A percentile compares a stretch with the other conserved stretches of the same genome.
Conservation (phyloP, 2,329 filamentous ascomycete genomes). For the Pestalotiopsis sp. region DNA sequence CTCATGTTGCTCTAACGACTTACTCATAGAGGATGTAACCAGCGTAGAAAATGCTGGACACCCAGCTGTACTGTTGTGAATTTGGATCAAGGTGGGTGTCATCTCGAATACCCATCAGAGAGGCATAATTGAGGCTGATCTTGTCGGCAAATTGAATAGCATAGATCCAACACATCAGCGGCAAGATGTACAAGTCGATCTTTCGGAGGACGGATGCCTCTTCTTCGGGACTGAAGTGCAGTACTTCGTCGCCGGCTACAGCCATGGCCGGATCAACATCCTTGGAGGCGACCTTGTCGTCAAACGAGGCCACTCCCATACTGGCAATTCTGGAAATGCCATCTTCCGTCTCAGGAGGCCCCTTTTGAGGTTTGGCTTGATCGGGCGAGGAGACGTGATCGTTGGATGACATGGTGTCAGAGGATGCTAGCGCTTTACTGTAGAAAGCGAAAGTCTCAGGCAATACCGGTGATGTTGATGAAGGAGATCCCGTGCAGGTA, state of each 20-base stretch:
- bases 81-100: constrained; percentile 3
- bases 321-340: background rate
- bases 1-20: background rate
- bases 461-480: no score
- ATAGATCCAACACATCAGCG: constrained; percentile 3
- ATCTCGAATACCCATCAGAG: constrained; percentile 1
- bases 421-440: background rate
- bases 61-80: constrained; percentile 7
- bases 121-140: constrained; percentile 1
- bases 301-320: background rate
- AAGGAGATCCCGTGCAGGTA: no score
- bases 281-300: background rate
- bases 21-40: constrained; percentile 6
- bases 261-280: constrained; percentile 1
- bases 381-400: background rate
- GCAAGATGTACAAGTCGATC: background rate
- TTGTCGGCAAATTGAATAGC: constrained; percentile 6
- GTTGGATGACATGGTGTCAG: background rate
- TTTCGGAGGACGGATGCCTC: background rate
- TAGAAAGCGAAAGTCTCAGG: no score
- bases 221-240: background rate
- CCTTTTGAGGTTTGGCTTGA: background rate
- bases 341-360: background rate
- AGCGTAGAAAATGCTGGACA: constrained; percentile 2
- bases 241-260: background rate